A percentile compares a stretch with the other conserved stretches of the same genome.
phyloP scores from a whole-genome alignment of 1,284 basidiomycete species.

The Trametes versicolor region DNA sequence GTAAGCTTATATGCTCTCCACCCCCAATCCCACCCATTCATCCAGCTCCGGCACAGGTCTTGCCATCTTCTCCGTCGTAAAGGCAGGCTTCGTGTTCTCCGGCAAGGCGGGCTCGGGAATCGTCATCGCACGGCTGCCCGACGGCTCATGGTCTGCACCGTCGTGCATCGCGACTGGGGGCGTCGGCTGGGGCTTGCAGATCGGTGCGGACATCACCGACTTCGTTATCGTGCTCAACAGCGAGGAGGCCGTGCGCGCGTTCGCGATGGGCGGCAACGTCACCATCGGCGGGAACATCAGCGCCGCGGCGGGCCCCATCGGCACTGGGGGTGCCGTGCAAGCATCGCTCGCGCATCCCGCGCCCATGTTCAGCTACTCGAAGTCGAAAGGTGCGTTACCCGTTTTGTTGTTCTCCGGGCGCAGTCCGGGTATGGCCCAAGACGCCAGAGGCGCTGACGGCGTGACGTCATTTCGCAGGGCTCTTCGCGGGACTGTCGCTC shows the following conservation, averaged over 20 bases:
- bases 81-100: constrained; percentile 96
- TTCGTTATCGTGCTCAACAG: constrained; percentile 96
- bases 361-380: constrained; percentile 97
- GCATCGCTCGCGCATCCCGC: constrained; percentile 91
- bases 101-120: constrained; percentile 96
- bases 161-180: constrained; percentile 98
- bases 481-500: constrained; percentile 95
- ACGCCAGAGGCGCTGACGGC: background rate
- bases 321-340: constrained; percentile 93
- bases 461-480: constrained; percentile 58
- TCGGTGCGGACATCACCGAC: constrained; percentile 90
- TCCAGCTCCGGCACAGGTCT: constrained; percentile 65
- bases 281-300: constrained; percentile 93
- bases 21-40: constrained; percentile 1
- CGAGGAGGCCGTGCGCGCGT: constrained; percentile 95
- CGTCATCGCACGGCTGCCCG: constrained; percentile 93
- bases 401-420: background rate
- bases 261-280: constrained; percentile 95
- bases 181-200: constrained; percentile 95
- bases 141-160: constrained; percentile 97
- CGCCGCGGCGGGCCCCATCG: constrained; percentile 91
- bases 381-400: constrained; percentile 83
- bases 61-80: constrained; percentile 95
- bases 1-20: constrained; percentile 50
- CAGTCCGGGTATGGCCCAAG: background rate